Percentiles rank a stretch among this genome's conserved stretches.
Conservation (phyloP, 108 stramenopile species). For the Seminavis robusta region DNA sequence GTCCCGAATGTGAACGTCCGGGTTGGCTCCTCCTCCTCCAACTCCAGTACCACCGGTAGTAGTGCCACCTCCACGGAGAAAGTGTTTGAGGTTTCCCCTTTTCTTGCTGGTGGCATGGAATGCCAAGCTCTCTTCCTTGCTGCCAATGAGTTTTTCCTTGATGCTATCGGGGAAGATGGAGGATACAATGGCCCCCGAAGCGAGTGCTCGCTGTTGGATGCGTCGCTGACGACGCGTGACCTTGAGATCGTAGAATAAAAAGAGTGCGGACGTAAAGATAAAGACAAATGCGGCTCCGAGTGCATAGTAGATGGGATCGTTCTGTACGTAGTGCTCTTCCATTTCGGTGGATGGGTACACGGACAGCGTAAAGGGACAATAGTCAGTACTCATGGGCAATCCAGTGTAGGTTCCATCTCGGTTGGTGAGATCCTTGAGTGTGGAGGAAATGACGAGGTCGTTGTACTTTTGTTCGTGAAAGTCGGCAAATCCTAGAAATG, state of each 20-base stretch:
- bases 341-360: neutral
- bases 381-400: neutral
- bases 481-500: neutral
- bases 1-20: too few relatives aligned
- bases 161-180: constrained; percentile 6
- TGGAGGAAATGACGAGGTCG: neutral
- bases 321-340: neutral
- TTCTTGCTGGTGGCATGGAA: too few relatives aligned
- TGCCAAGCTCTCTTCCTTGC: too few relatives aligned
- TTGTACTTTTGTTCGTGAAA: neutral
- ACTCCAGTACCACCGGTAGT: too few relatives aligned
- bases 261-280: neutral
- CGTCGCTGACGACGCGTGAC: neutral
- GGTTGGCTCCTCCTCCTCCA: too few relatives aligned
- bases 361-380: neutral
- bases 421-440: neutral
- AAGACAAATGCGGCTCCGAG: neutral
- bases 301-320: neutral
- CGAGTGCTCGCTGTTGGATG: neutral
- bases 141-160: too few relatives aligned
- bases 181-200: neutral
- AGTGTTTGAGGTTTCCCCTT: too few relatives aligned
- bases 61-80: too few relatives aligned
- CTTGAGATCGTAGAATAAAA: neutral
- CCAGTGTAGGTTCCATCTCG: neutral